Evolutionary conservation across 192 early-diverging fungal species (phyloP).

Genomic region (Tieghemiomyces parasiticus): DNA sequence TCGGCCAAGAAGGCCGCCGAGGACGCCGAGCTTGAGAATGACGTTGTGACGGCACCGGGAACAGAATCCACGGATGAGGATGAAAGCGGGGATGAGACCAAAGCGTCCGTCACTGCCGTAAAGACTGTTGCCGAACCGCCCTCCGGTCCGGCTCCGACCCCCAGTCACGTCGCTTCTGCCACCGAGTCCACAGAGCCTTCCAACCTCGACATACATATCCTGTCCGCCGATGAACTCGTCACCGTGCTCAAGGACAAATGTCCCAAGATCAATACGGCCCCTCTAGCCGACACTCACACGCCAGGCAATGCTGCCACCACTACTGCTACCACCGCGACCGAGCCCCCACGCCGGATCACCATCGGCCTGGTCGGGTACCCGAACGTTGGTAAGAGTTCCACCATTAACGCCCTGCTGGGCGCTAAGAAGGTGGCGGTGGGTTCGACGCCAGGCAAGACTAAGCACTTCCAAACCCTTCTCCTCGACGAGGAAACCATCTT

Average conservation of each 20-base stretch:
- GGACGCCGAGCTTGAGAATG: conserved; percentile 61
- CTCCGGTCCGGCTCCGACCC: conserved; percentile 8
- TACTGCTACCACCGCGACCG: conserved; percentile 22
- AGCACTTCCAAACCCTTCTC: conserved; percentile 99
- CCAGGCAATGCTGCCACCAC: too few species aligned
- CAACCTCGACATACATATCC: conserved; percentile 39
- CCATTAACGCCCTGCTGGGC: conserved; percentile 93
- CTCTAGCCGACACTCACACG: conserved; percentile 18
- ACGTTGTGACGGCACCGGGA: too few species aligned
- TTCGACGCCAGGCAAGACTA: conserved; percentile 97
- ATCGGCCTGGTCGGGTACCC: conserved; percentile 99
- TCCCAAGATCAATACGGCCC: conserved; percentile 21
- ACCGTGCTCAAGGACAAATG: conserved; percentile 38
- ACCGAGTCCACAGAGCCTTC: conserved; percentile 16
- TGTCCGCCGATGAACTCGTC: conserved; percentile 51
- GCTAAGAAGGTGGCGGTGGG: conserved; percentile 89
- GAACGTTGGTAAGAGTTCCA: conserved; percentile 98
- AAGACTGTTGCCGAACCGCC: too few species aligned
- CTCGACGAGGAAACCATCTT: conserved; percentile 71
- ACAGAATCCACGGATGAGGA: conserved; percentile 11
- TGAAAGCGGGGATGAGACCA: conserved; percentile 11
- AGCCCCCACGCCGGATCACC: conserved; percentile 31
- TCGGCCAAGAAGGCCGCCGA: conserved; percentile 76
- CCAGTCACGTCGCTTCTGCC: conserved; percentile 18
- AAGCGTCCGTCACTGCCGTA: too few species aligned